Conservation (phyloP, 1,139 yeast species). For the Candida glucosophila region DNA sequence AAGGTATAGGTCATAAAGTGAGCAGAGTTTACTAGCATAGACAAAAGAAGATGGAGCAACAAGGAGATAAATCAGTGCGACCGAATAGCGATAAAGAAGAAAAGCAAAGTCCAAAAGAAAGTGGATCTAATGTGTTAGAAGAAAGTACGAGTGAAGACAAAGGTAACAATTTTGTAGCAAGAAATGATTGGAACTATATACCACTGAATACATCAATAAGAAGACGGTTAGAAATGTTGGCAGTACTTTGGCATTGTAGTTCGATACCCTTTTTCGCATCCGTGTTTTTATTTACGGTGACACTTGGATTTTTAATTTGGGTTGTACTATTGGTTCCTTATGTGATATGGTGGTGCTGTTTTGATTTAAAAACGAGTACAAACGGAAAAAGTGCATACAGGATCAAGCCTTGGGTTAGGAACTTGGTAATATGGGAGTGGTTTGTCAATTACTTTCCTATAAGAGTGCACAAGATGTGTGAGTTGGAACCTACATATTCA, state of each 20-base stretch:
- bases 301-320: constrained; percentile 71
- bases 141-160: no score
- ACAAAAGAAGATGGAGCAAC: no score
- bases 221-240: constrained; percentile 60
- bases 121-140: no score
- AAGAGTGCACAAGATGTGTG: constrained; percentile 58
- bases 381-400: constrained; percentile 63
- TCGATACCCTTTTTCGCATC: constrained; percentile 56
- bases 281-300: constrained; percentile 43
- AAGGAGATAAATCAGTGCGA: no score
- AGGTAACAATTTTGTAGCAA: no score
- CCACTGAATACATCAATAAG: constrained; percentile 48
- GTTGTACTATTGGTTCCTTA: constrained; percentile 45
- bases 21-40: no score
- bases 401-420: constrained; percentile 50
- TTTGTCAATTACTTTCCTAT: constrained; percentile 80
- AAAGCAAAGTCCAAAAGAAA: no score
- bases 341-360: constrained; percentile 50
- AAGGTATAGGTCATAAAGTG: no score
- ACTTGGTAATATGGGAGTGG: constrained; percentile 58
- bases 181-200: constrained; percentile 33
- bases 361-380: constrained; percentile 55
- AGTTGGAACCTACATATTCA: constrained; percentile 68
- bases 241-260: constrained; percentile 70
- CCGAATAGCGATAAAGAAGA: no score